Evolutionary conservation across 2,329 filamentous ascomycete genomes (phyloP).

Genomic region (Gaeumannomyces sp.): DNA sequence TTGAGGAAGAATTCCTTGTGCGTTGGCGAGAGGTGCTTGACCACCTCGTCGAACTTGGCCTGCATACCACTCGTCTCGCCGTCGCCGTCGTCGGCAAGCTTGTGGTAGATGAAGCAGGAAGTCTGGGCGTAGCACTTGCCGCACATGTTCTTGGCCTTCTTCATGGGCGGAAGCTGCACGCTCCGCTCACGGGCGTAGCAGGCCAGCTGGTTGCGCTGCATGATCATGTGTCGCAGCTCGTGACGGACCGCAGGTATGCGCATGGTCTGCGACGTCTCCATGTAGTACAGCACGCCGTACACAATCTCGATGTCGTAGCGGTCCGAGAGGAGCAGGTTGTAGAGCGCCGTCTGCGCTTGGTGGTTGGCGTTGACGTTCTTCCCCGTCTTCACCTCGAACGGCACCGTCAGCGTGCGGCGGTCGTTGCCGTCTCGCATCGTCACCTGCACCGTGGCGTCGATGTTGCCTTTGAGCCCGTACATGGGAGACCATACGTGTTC

Average conservation of each 20-base stretch:
- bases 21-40: conserved; percentile 65
- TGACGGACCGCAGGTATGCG: conserved; percentile 79
- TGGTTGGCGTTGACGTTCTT: conserved; percentile 76
- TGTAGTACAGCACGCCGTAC: conserved; percentile 90
- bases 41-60: conserved; percentile 73
- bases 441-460: conserved; percentile 92
- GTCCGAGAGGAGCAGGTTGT: conserved; percentile 87
- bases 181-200: conserved; percentile 77
- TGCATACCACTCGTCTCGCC: conserved; percentile 71
- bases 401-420: conserved; percentile 63
- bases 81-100: conserved; percentile 76
- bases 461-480: conserved; percentile 95
- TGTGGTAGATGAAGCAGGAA: conserved; percentile 90
- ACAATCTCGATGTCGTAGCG: conserved; percentile 89
- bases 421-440: conserved; percentile 64
- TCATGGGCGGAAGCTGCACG: conserved; percentile 75
- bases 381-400: conserved; percentile 93
- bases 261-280: conserved; percentile 81
- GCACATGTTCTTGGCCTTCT: conserved; percentile 75
- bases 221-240: conserved; percentile 93
- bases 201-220: conserved; percentile 86
- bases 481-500: conserved; percentile 98
- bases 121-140: conserved; percentile 85
- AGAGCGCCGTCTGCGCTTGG: conserved; percentile 88
- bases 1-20: conserved; percentile 86